Evolutionary conservation across 352 stramenopile genomes (phyloP), one percentile per base, ranked within the genome.

Genomic region (Phytophthora pistaciae): DNA sequence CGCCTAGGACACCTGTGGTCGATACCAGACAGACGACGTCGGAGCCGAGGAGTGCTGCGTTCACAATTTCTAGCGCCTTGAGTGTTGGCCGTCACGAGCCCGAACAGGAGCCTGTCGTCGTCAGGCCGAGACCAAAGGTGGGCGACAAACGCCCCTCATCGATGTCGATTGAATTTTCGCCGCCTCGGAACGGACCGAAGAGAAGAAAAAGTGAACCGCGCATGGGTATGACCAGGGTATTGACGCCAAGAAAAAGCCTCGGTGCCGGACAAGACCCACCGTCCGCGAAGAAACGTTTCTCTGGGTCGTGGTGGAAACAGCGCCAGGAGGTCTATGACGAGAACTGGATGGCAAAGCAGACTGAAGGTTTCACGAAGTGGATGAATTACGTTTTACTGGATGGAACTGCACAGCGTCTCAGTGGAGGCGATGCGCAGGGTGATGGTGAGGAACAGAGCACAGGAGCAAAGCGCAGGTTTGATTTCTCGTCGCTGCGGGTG

Each of bases 381-480:
- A 91, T 96, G 49, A 96, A 96, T 70, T 95, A 92, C 68, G 89
- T 95, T 23, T 64, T 96, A 0, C 75, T 94, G 5, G 83, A 93
- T 31, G 78, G 84, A 3, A 82, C 78, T 27, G 69, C 72, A 1
- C 68, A 88, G 27, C 78, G 79, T 23, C 63, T 88, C 42, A 67
- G 66, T 9, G 59, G 56, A 21, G 44, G 23, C 8, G 66, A 77
- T 18, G 63, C 70, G n/a, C 60, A 72, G n/a, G 60, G 23, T 9
- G 36, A 70, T 2, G 61, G n/a, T n/a, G 49, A 72, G 20, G 67
- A 27, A 21, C 44, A 36, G 40, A 21, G 23, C 38, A 2, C 56
- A 72, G 53, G 63, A 65, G 13, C 14, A 16, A 77, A 60, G 40
- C 72, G 74, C 16, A 64, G 64, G 9, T 80, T 91, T 49, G 77